phyloP scores from a whole-genome alignment of 306 rosid species.

The Sechiopsis laciniata region DNA sequence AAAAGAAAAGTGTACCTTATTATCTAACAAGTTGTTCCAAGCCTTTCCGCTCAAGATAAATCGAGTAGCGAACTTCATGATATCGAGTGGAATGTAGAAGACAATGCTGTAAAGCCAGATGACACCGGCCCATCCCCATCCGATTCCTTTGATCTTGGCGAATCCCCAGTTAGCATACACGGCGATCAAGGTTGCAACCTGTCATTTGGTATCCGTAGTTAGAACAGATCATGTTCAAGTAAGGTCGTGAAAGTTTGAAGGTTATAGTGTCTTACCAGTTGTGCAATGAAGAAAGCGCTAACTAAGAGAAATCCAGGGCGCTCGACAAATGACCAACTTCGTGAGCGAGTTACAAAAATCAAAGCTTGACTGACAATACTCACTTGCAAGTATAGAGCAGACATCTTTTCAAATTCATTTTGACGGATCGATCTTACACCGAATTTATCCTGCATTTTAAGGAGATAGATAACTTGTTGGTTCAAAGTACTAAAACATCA shows the following conservation, averaged over 20 bases:
- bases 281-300: conserved; percentile 61
- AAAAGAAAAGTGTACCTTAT: conserved; percentile 6
- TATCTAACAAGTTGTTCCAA: conserved; percentile 17
- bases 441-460: conserved; percentile 52
- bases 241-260: no score
- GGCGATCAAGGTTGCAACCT: conserved; percentile 25
- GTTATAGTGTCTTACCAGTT: conserved; percentile 46
- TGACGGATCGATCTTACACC: conserved; percentile 45
- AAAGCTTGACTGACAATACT: conserved; percentile 97
- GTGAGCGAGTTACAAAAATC: conserved; percentile 88
- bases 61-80: conserved; percentile 22
- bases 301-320: conserved; percentile 74
- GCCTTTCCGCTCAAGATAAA: conserved; percentile 27
- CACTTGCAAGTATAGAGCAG: conserved; percentile 92
- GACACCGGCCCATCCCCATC: conserved; percentile 31
- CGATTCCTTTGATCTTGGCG: conserved; percentile 24
- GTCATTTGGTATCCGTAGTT: background rate
- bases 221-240: background rate
- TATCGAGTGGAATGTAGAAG: conserved; percentile 21
- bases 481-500: background rate
- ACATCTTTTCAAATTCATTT: conserved; percentile 46
- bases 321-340: conserved; percentile 81
- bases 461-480: background rate
- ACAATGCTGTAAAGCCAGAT: conserved; percentile 27
- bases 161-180: conserved; percentile 24